A percentile compares a stretch with the other conserved stretches of the same genome.
phyloP scores from a whole-genome alignment of 805 yeast genomes.

The Zygosaccharomyces pseudorouxii region DNA sequence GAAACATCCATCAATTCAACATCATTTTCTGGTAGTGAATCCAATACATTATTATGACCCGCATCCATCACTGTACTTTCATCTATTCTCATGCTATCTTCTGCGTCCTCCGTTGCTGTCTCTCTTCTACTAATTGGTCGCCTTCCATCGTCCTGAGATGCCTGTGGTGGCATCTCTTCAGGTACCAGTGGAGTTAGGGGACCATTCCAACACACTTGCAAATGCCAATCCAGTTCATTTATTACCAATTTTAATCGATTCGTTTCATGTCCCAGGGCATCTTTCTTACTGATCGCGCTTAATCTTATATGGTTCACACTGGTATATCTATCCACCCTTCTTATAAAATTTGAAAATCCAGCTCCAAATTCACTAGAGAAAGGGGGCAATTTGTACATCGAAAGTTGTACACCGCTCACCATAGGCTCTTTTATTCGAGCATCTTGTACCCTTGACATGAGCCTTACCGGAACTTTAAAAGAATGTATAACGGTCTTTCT shows the following conservation, averaged over 20 bases:
- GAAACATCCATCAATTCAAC: slow-evolving; percentile 19
- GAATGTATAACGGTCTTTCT: slow-evolving; percentile 51
- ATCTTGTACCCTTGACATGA: slow-evolving; percentile 52
- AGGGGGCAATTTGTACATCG: slow-evolving; percentile 45
- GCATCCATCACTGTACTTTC: slow-evolving; percentile 20
- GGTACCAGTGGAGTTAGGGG: slow-evolving; percentile 25
- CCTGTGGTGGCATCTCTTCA: slow-evolving; percentile 4
- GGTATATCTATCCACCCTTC: slow-evolving; percentile 62
- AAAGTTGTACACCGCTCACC: slow-evolving; percentile 48
- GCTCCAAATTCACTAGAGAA: slow-evolving; percentile 29
- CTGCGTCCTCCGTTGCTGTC: slow-evolving; percentile 1
- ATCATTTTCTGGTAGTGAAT: slow-evolving; percentile 2
- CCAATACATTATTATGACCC: not conserved
- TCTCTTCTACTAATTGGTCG: not conserved
- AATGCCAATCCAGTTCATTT: slow-evolving; percentile 33
- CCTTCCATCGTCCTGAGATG: not conserved
- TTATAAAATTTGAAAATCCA: slow-evolving; percentile 50
- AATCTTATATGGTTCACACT: slow-evolving; percentile 48
- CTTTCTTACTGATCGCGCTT: slow-evolving; percentile 34
- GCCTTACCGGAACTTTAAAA: slow-evolving; percentile 65
- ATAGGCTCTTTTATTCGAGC: slow-evolving; percentile 59
- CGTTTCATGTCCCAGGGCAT: slow-evolving; percentile 8
- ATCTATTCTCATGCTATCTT: slow-evolving; percentile 19
- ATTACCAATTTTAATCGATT: slow-evolving; percentile 25
- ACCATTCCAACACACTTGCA: slow-evolving; percentile 35